Percentiles rank a stretch among this genome's conserved stretches.
Evolutionary conservation across 129 eudicot species (phyloP).

Genomic region (Helichrysum umbraculigerum): DNA sequence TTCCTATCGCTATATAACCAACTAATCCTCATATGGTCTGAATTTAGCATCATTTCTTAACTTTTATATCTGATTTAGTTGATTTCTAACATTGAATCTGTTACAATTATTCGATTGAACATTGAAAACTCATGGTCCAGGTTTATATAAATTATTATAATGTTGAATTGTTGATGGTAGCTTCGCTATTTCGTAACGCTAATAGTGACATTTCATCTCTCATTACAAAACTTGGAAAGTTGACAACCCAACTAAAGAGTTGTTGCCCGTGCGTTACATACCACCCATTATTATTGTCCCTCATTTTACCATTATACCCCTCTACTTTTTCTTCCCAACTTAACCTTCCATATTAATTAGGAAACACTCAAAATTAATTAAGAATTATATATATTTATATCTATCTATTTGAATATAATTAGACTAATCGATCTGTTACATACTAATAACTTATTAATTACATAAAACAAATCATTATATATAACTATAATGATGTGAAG

Average conservation of each 20-base stretch:
- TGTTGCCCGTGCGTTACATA: constrained; percentile 35
- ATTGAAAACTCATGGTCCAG: not conserved
- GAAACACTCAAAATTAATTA: not conserved
- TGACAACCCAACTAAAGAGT: constrained; percentile 40
- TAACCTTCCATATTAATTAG: not conserved
- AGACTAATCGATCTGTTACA: no score
- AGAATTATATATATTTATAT: no score
- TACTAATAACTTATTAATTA: not conserved
- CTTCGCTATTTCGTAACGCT: constrained; percentile 43
- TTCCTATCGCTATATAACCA: not conserved
- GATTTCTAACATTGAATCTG: not conserved
- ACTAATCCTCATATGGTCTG: no score
- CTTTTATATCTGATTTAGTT: no score
- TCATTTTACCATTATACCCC: constrained; percentile 30
- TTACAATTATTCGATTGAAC: not conserved
- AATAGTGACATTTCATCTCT: constrained; percentile 38
- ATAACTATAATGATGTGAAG: not conserved
- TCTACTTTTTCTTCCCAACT: not conserved
- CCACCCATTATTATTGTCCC: constrained; percentile 27
- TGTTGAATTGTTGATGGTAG: constrained; percentile 19
- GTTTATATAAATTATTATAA: not conserved
- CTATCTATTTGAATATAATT: no score
- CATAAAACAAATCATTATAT: no score
- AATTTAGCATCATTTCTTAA: no score
- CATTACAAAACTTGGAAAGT: constrained; percentile 36